Conservation (phyloP, 768 basidiomycete species). For the Cystobasidiopsis lactophilus region DNA sequence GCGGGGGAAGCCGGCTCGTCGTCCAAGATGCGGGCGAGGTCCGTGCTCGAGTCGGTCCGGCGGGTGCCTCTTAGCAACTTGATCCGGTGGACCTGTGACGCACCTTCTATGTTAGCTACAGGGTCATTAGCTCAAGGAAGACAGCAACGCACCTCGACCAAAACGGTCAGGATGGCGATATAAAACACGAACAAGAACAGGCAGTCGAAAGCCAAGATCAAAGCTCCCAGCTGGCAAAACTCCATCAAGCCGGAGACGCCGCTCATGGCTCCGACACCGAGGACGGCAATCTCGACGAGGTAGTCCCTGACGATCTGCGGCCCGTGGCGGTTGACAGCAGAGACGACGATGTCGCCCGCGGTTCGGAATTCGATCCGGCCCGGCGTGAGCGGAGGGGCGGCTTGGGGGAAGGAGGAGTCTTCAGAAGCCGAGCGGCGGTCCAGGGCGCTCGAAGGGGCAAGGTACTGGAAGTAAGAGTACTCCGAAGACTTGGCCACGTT, state of each 20-base stretch:
- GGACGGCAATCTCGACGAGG: constrained; percentile 69
- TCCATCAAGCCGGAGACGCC: constrained; percentile 74
- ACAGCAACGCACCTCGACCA: constrained; percentile 53
- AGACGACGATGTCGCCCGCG: constrained; percentile 60
- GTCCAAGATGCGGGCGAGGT: constrained; percentile 17
- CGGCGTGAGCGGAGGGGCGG: no score
- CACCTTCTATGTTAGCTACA: not conserved
- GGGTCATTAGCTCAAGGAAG: not conserved
- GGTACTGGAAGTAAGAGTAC: not conserved
- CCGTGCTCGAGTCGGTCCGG: constrained; percentile 20
- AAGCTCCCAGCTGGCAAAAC: constrained; percentile 80
- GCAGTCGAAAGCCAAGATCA: constrained; percentile 72
- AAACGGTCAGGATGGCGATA: constrained; percentile 66
- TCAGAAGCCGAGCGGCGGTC: not conserved
- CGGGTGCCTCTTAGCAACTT: constrained; percentile 28
- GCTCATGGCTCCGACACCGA: constrained; percentile 63
- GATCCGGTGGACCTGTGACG: constrained; percentile 28
- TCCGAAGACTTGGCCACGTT: not conserved
- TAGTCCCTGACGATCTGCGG: constrained; percentile 77
- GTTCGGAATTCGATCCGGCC: constrained; percentile 24
- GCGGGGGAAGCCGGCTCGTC: constrained; percentile 9
- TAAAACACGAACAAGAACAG: constrained; percentile 74
- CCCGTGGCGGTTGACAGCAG: constrained; percentile 58
- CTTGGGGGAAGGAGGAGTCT: not conserved
- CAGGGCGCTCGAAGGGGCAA: constrained; percentile 11